Evolutionary conservation across 768 basidiomycete species (phyloP), one percentile per base, ranked within the genome.

Genomic region (Hygrophoropsis aurantiaca): DNA sequence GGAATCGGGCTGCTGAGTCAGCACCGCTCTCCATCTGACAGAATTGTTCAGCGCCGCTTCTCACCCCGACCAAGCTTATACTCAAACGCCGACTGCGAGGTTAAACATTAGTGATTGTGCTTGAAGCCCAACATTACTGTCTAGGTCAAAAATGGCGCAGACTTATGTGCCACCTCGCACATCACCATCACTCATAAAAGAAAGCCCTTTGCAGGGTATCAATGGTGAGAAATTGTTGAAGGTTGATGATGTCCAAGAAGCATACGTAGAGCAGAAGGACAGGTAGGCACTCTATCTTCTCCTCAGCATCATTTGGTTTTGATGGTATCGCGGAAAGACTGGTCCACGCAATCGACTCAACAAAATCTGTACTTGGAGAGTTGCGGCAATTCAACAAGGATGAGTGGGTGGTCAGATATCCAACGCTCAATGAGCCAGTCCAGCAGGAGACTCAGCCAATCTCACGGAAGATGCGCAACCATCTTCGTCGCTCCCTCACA

Each of bases 391-490:
- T 95, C 74, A 97, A 90, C 72, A 84, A 85, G 69, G 74, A 82
- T 32, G 79, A 87, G 53, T 97, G 92, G 94, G 79, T 89, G 20
- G 82, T 97, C 13, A 74, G 90, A 48, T 98, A 98, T 66, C 94
- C 94, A 44, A 79, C 80, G 59, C 72, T 94, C 46, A 70, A 73
- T 24, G 77, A 82, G 44, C 73, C 78, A 45, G 44, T 67, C 1
- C 56, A 52, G 11, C 55, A 66, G 2, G 46, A 54, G 10, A 58
- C 66, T 16, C 44, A 64, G 10, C n/a, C 62, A 11, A 41, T 69
- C 1, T 50, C 66, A 18, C 56, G 62, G 35, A 52, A 49, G 23
- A 44, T 52, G 23, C 69, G 69, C 33, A 74, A 72, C 46, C 70
- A 74, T 61, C 51, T 78, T 23, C 82, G 81, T 38, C 86, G 85